Percentiles rank a stretch among this genome's conserved stretches.
Conservation (phyloP, 2,329 filamentous ascomycete genomes). For the Aspergillus fumigatus region DNA sequence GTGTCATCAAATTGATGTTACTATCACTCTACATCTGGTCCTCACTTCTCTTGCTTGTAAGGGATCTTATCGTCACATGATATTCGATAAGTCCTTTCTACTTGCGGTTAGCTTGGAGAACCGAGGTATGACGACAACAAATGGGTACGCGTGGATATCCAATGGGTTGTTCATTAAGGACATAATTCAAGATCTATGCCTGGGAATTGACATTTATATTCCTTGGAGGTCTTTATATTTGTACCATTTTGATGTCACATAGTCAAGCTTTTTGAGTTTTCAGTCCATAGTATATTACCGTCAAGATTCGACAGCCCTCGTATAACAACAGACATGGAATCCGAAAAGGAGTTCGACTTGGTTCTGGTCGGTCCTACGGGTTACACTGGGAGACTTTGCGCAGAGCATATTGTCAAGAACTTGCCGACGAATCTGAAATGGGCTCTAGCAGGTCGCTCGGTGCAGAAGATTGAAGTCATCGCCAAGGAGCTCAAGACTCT, state of each 20-base stretch:
- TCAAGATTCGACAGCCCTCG: neutral
- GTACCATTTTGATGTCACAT: neutral
- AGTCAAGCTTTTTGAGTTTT: neutral
- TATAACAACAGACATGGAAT: conserved; percentile 30
- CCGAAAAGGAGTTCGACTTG: conserved; percentile 56
- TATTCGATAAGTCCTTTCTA: neutral
- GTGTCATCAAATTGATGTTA: neutral
- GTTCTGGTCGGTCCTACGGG: conserved; percentile 67
- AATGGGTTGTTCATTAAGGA: neutral
- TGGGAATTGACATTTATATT: neutral
- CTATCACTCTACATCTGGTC: neutral
- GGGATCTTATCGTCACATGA: neutral
- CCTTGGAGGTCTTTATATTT: neutral
- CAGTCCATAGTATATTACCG: neutral
- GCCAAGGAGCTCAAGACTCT: conserved; percentile 61
- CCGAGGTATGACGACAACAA: neutral
- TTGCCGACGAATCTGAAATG: conserved; percentile 76
- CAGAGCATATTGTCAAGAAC: conserved; percentile 67
- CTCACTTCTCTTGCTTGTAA: too few relatives aligned
- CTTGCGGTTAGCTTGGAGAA: neutral
- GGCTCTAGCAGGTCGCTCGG: conserved; percentile 82
- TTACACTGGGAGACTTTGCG: conserved; percentile 75
- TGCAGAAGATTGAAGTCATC: conserved; percentile 66
- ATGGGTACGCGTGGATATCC: neutral
- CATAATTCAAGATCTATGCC: too few relatives aligned